Base-by-base conservation (phyloP, 2,329 filamentous ascomycete species). In the Colletotrichum limetticola region DNA sequence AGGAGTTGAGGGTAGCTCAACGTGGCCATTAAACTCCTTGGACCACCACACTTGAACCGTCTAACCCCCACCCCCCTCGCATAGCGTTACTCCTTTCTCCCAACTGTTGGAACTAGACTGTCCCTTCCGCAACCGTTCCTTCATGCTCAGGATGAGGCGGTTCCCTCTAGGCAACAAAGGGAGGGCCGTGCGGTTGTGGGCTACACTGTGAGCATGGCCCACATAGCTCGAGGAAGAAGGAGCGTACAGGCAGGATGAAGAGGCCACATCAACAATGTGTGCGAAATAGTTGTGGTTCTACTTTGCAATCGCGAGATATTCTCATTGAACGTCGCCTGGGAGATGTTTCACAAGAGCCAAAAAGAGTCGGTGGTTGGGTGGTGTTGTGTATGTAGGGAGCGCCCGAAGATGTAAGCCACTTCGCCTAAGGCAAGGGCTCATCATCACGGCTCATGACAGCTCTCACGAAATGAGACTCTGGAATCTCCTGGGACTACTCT, bases 401-500 rank as follows among this genome's bases (percentile, higher is more conserved):
- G 5, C 19, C 60, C 6, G 22, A 2, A 9, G 32, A 14, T 12
- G 4, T 12, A 24, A 11, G 28, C 19, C n/a, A 35, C 22, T 3
- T 24, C 9, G 16, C n/a, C 30, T 11, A n/a, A 26, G 61, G 30
- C 11, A 28, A 22, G 22, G 19, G 42, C 42, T 4, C 2, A 22
- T 24, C 30, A 55, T 6, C 61, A 4, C 5, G 2, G 11, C 6
- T 5, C 2, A 35, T 14, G 8, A 8, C 28, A 37, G 14, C 22
- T 26, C 37, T 6, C n/a, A 5, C n/a, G 1, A 6, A 4, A 12
- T 11, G 1, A n/a, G n/a, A n/a, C n/a, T 3, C 4, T 19, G n/a
- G 1, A 2, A 8, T 6, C 12, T 16, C 30, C 11, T 6, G 0
- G 11, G 4, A 14, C 4, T 5, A 2, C 4, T 19, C 2, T 7